Conservation (phyloP, 805 yeast species). For the Monosporozyma solicola region DNA sequence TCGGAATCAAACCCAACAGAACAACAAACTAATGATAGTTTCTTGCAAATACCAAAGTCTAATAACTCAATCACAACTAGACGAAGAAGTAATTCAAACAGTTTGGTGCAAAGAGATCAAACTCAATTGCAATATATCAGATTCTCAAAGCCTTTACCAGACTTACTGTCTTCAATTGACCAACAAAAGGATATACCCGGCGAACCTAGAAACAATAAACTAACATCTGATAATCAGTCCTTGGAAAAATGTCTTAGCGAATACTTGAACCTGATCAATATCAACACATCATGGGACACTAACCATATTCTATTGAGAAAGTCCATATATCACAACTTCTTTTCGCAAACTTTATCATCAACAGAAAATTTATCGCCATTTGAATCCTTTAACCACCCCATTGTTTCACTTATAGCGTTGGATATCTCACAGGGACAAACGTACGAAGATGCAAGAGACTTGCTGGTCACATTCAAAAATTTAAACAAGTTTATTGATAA, state of each 20-base stretch:
- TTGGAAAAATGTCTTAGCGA: conserved; percentile 31
- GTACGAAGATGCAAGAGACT: conserved; percentile 47
- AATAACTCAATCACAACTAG: neutral
- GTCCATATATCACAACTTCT: conserved; percentile 47
- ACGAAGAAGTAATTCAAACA: conserved; percentile 24
- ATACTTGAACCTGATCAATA: conserved; percentile 23
- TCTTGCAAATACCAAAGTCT: neutral
- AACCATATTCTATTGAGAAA: conserved; percentile 30
- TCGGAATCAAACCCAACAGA: neutral
- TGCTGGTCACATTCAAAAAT: conserved; percentile 45
- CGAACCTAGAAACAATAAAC: conserved; percentile 7
- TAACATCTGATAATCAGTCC: conserved; percentile 30
- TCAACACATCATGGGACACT: conserved; percentile 14
- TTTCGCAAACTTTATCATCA: conserved; percentile 47
- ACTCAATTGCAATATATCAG: conserved; percentile 39
- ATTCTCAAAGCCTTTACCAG: conserved; percentile 36
- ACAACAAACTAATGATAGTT: neutral
- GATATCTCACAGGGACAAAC: conserved; percentile 30
- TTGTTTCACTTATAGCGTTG: conserved; percentile 61
- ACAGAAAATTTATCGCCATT: conserved; percentile 58
- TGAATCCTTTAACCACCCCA: conserved; percentile 83
- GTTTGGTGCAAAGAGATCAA: conserved; percentile 26
- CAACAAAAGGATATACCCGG: neutral
- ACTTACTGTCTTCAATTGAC: conserved; percentile 15
- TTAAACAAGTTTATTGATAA: conserved; percentile 39